Conservation (phyloP, 73 alveolate genomes). For the Paramecium bursaria region DNA sequence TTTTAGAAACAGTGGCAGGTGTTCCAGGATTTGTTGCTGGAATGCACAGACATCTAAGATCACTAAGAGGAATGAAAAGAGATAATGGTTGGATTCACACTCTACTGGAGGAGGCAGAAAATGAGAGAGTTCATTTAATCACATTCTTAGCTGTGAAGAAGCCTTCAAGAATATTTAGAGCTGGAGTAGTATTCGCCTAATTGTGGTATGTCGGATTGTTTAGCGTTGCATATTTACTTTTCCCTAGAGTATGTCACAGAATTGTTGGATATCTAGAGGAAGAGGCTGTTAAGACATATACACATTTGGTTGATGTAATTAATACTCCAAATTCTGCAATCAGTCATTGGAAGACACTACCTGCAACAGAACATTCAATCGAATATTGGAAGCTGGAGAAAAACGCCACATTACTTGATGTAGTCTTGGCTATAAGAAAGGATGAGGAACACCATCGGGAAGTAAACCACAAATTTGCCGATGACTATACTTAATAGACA, state of each 20-base stretch:
- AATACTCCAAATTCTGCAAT: conserved; percentile 39
- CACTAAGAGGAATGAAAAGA: conserved; percentile 74
- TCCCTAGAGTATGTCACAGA: conserved; percentile 83
- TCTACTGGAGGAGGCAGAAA: conserved; percentile 82
- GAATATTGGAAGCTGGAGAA: conserved; percentile 78
- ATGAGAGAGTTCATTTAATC: conserved; percentile 80
- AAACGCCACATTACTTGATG: conserved; percentile 80
- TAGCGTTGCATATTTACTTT: conserved; percentile 69
- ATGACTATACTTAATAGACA: conserved; percentile 63
- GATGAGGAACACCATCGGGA: conserved; percentile 71
- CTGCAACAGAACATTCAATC: conserved; percentile 79
- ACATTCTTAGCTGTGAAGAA: conserved; percentile 73
- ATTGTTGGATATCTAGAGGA: conserved; percentile 86
- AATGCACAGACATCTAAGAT: conserved; percentile 79
- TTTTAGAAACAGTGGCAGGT: conserved; percentile 88
- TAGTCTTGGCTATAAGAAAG: conserved; percentile 64
- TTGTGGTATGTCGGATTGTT: conserved; percentile 75
- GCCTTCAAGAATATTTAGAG: conserved; percentile 73
- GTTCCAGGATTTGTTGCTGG: conserved; percentile 89
- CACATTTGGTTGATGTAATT: conserved; percentile 66
- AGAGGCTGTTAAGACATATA: conserved; percentile 83
- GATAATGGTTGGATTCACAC: conserved; percentile 85
- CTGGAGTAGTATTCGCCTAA: conserved; percentile 73
- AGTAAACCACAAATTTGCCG: conserved; percentile 69
- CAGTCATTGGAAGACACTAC: conserved; percentile 62